Conservation (phyloP, 2,329 filamentous ascomycete genomes). For the Pseudogymnoascus sp. region DNA sequence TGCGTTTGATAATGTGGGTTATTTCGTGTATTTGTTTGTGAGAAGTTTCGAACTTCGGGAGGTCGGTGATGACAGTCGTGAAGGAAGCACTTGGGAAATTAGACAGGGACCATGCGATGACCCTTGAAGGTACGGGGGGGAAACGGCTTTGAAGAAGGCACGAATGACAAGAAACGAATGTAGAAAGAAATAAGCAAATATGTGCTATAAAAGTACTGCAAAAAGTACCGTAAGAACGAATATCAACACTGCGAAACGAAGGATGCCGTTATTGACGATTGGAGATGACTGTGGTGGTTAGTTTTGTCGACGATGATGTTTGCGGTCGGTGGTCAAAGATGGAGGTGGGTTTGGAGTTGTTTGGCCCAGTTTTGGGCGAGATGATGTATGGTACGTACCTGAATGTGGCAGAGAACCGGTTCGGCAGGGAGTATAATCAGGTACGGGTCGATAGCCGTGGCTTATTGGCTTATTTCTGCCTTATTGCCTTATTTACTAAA, state of each 20-base stretch:
- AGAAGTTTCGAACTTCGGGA: neutral
- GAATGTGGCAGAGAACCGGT: neutral
- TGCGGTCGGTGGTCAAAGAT: constrained; percentile 3
- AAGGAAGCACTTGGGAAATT: constrained; percentile 1
- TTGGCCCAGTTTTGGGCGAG: constrained; percentile 5
- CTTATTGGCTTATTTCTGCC: neutral
- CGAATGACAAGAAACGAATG: neutral
- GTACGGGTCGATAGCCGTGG: neutral
- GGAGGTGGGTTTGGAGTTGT: constrained; percentile 5
- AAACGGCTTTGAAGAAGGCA: constrained; percentile 1
- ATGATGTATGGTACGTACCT: constrained; percentile 4
- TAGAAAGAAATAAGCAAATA: neutral
- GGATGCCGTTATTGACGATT: constrained; percentile 6
- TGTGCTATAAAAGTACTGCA: constrained; percentile 8
- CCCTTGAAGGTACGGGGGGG: neutral
- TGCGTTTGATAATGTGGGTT: neutral
- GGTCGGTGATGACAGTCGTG: neutral
- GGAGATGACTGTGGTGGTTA: neutral
- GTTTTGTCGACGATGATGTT: constrained; percentile 1
- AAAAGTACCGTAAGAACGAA: constrained; percentile 2
- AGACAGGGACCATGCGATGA: constrained; percentile 3
- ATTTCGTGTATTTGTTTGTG: neutral
- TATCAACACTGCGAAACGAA: constrained; percentile 9
- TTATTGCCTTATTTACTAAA: neutral
- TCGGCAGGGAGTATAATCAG: constrained; percentile 7